Evolutionary conservation across 768 basidiomycete species (phyloP).

Genomic region (Lentinula lateritia): DNA sequence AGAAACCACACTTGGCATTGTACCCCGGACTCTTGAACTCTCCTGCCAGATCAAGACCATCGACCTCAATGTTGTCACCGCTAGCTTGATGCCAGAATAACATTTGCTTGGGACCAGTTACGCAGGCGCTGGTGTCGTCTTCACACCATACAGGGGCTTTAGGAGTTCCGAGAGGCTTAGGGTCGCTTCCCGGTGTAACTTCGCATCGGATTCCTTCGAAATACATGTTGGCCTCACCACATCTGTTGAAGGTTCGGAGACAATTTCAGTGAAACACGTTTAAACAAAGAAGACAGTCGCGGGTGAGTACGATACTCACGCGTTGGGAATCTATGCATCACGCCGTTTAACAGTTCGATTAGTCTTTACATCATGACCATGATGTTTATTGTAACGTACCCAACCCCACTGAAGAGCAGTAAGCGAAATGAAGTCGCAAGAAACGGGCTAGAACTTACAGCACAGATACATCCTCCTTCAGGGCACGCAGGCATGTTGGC

Average conservation of each 20-base stretch:
- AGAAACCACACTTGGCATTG: slow-evolving; percentile 42
- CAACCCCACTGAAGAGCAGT: slow-evolving; percentile 40
- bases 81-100: slow-evolving; percentile 46
- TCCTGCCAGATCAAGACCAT: slow-evolving; percentile 32
- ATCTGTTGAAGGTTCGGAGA: slow-evolving; percentile 21
- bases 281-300: neutral
- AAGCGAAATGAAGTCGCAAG: neutral
- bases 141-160: slow-evolving; percentile 51
- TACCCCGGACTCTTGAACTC: slow-evolving; percentile 41
- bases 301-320: slow-evolving; percentile 17
- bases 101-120: slow-evolving; percentile 50
- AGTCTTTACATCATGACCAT: neutral
- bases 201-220: slow-evolving; percentile 40
- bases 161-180: slow-evolving; percentile 30
- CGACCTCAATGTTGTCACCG: slow-evolving; percentile 42
- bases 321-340: slow-evolving; percentile 30
- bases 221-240: slow-evolving; percentile 52
- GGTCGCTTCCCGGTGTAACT: slow-evolving; percentile 39
- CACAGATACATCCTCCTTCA: slow-evolving; percentile 36
- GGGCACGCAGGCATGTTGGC: slow-evolving; percentile 45
- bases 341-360: neutral
- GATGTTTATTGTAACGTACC: slow-evolving; percentile 25
- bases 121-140: slow-evolving; percentile 33
- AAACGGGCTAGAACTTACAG: neutral
- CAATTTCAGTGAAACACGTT: neutral